These are phyloP conservation scores for Fonsecaea pugnacius DNA, from an alignment of 2,329 filamentous ascomycete genomes.

Conservation along the genomic window DNA sequence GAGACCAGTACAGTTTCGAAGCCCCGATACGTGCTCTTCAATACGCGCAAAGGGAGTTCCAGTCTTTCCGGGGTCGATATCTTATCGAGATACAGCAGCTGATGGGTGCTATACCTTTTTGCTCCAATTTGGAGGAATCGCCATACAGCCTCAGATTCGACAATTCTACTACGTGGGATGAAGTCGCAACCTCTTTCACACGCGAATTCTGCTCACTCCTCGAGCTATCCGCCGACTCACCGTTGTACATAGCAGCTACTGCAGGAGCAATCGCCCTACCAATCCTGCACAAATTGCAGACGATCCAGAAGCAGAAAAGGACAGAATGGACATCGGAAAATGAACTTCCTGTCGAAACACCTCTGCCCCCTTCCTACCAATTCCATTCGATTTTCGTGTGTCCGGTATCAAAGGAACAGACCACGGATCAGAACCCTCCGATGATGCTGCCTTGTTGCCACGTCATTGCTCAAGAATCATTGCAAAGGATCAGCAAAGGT, in stretches of 20 bases:
- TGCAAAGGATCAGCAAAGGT: conserved; percentile 79
- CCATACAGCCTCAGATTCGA: conserved; percentile 82
- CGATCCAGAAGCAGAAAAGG: conserved; percentile 82
- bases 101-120: conserved; percentile 78
- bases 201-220: conserved; percentile 93
- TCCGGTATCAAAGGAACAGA: conserved; percentile 94
- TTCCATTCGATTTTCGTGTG: conserved; percentile 99
- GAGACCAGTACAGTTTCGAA: conserved; percentile 42
- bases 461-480: conserved; percentile 82
- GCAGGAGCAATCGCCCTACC: conserved; percentile 91
- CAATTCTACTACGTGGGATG: conserved; percentile 75
- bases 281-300: conserved; percentile 82
- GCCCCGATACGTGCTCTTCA: conserved; percentile 68
- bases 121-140: conserved; percentile 71
- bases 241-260: conserved; percentile 88
- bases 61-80: conserved; percentile 74
- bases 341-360: conserved; percentile 80
- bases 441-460: conserved; percentile 98
- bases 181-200: conserved; percentile 84
- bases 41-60: conserved; percentile 78
- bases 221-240: conserved; percentile 86
- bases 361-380: conserved; percentile 65
- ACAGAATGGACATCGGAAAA: conserved; percentile 94
- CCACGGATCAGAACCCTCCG: conserved; percentile 87
- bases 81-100: conserved; percentile 79